Conservation (phyloP, 805 yeast species). For the Zygosaccharomyces siamensis region DNA sequence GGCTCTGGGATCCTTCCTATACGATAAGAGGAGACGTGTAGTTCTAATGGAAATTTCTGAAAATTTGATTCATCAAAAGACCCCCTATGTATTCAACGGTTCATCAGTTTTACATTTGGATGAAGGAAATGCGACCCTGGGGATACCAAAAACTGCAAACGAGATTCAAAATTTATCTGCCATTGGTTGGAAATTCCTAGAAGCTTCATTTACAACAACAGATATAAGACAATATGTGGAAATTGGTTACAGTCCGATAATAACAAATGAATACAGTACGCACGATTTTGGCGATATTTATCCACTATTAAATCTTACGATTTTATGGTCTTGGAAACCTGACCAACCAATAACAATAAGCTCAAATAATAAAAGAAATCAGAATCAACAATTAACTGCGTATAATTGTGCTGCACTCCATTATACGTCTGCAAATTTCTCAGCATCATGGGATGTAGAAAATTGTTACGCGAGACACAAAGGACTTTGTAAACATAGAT, state of each 20-base stretch:
- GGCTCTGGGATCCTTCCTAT: constrained; percentile 35
- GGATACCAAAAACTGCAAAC: constrained; percentile 18
- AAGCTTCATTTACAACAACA: constrained; percentile 42
- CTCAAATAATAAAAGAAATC: constrained; percentile 4
- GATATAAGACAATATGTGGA: constrained; percentile 39
- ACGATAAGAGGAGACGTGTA: constrained; percentile 34
- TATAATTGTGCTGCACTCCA: constrained; percentile 43
- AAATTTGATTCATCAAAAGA: constrained; percentile 27
- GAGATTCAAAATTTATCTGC: constrained; percentile 13
- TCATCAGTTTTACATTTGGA: constrained; percentile 22
- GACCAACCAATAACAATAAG: constrained; percentile 44
- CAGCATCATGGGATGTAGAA: constrained; percentile 56
- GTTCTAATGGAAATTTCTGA: constrained; percentile 35
- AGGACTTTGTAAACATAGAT: constrained; percentile 51
- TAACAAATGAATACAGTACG: constrained; percentile 38
- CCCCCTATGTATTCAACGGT: constrained; percentile 30
- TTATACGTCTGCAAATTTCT: constrained; percentile 16
- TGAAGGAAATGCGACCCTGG: constrained; percentile 18
- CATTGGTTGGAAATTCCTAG: constrained; percentile 38
- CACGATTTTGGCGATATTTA: constrained; percentile 30
- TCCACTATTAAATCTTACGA: constrained; percentile 32
- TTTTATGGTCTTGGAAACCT: constrained; percentile 72
- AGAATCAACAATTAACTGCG: constrained; percentile 29
- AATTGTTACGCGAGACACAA: constrained; percentile 56
- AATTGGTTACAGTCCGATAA: constrained; percentile 65